These are phyloP conservation scores for Penicillium brevicompactum DNA, from an alignment of 2,329 filamentous ascomycete species.

Conservation along the genomic window DNA sequence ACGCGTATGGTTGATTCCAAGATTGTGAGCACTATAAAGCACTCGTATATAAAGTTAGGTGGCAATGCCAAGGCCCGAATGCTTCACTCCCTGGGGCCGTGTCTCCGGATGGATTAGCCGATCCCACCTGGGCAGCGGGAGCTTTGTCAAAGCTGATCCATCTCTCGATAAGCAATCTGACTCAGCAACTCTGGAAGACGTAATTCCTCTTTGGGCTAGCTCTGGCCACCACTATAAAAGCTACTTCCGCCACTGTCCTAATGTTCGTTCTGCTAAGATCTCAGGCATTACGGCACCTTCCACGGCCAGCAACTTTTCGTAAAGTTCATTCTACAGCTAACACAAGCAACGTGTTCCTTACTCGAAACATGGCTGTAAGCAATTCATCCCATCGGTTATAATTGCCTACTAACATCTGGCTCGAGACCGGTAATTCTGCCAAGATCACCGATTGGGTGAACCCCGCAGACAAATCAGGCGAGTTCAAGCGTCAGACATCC, in stretches of 20 bases:
- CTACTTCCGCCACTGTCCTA: neutral
- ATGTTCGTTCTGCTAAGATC: slow-evolving; percentile 32
- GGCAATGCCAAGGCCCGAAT: too few species aligned
- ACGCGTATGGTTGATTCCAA: too few species aligned
- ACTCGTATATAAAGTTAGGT: too few species aligned
- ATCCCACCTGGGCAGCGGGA: neutral
- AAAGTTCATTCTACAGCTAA: slow-evolving; percentile 13
- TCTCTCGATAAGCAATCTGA: slow-evolving; percentile 22
- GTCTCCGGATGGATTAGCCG: neutral
- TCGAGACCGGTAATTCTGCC: slow-evolving; percentile 31
- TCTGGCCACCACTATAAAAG: slow-evolving; percentile 13
- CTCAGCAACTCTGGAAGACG: slow-evolving; percentile 20
- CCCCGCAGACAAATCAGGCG: slow-evolving; percentile 74
- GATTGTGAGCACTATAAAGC: too few species aligned
- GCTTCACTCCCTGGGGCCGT: too few species aligned
- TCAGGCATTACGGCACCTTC: slow-evolving; percentile 22
- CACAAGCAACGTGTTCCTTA: slow-evolving; percentile 22
- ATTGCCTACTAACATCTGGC: neutral
- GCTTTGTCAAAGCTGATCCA: slow-evolving; percentile 34
- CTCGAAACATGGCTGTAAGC: slow-evolving; percentile 39
- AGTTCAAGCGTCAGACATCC: slow-evolving; percentile 88
- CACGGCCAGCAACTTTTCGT: slow-evolving; percentile 14
- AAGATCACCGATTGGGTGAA: slow-evolving; percentile 84
- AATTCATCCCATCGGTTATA: neutral
- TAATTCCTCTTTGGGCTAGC: slow-evolving; percentile 14